These are phyloP conservation scores for Bipolaris zeicola DNA, from an alignment of 2,329 filamentous ascomycete species.

Conservation along the genomic window DNA sequence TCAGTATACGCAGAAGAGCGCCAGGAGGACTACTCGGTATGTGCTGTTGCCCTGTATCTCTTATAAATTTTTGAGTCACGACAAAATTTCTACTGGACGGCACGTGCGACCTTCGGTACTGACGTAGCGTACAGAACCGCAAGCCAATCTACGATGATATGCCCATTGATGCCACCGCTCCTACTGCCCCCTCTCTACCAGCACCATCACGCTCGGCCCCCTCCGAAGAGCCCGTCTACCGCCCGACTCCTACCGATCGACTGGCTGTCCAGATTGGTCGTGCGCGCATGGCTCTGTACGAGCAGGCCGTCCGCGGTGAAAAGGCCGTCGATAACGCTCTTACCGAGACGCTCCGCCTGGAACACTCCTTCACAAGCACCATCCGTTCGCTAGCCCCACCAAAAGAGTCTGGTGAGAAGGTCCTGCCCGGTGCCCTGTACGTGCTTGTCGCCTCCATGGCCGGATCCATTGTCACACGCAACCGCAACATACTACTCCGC, in stretches of 20 bases:
- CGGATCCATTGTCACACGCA: constrained; percentile 86
- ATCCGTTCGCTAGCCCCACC: constrained; percentile 86
- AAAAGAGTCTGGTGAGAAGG: constrained; percentile 81
- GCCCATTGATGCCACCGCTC: constrained; percentile 47
- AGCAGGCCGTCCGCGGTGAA: constrained; percentile 75
- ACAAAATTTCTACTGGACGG: background rate
- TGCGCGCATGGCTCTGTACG: constrained; percentile 80
- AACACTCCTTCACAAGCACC: constrained; percentile 88
- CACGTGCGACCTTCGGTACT: background rate
- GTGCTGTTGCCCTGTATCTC: background rate
- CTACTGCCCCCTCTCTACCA: constrained; percentile 45
- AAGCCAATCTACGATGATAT: constrained; percentile 79
- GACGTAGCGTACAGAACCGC: constrained; percentile 36
- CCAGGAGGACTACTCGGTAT: constrained; percentile 27
- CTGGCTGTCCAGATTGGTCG: constrained; percentile 81
- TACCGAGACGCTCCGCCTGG: constrained; percentile 79
- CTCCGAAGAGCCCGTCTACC: constrained; percentile 36
- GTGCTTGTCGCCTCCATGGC: constrained; percentile 95
- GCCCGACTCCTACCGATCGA: constrained; percentile 84
- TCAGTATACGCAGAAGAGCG: constrained; percentile 56
- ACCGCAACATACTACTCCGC: constrained; percentile 83
- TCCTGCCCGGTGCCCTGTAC: constrained; percentile 89
- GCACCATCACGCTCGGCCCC: constrained; percentile 38
- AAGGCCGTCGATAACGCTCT: constrained; percentile 82
- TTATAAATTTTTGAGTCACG: background rate